phyloP scores from a whole-genome alignment of 192 early-diverging fungal species.

The Dimargaris cristalligena region DNA sequence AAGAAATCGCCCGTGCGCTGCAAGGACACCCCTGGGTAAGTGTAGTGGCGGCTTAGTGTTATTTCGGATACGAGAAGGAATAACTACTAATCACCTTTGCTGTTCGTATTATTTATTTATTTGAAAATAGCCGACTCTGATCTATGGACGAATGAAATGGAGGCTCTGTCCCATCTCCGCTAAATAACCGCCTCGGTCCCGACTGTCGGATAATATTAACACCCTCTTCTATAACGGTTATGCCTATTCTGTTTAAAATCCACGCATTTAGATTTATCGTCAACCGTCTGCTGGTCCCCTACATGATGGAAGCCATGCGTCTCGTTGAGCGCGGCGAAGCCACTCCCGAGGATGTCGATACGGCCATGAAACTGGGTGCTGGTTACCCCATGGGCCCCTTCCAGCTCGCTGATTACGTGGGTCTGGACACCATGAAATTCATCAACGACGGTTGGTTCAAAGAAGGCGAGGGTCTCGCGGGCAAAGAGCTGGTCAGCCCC shows the following conservation, averaged over 20 bases:
- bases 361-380: constrained; percentile 93
- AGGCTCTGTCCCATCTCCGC: too few species aligned
- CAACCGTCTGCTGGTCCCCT: constrained; percentile 89
- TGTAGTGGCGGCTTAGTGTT: too few species aligned
- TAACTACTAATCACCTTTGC: too few species aligned
- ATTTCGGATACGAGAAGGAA: too few species aligned
- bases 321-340: constrained; percentile 83
- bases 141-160: too few species aligned
- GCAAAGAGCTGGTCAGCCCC: constrained; percentile 53
- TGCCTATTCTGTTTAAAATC: too few species aligned
- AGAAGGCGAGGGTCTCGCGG: constrained; percentile 58
- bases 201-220: too few species aligned
- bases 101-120: too few species aligned
- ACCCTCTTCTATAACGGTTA: too few species aligned
- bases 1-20: constrained; percentile 81
- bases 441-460: constrained; percentile 90
- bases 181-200: too few species aligned
- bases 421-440: constrained; percentile 90
- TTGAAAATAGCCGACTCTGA: too few species aligned
- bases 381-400: constrained; percentile 94
- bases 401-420: constrained; percentile 69
- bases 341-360: constrained; percentile 69
- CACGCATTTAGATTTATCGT: constrained; percentile 80
- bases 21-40: constrained; percentile 88
- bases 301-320: constrained; percentile 90